Evolutionary conservation across 345 rosid species (phyloP).

Genomic region (Salix viminalis): DNA sequence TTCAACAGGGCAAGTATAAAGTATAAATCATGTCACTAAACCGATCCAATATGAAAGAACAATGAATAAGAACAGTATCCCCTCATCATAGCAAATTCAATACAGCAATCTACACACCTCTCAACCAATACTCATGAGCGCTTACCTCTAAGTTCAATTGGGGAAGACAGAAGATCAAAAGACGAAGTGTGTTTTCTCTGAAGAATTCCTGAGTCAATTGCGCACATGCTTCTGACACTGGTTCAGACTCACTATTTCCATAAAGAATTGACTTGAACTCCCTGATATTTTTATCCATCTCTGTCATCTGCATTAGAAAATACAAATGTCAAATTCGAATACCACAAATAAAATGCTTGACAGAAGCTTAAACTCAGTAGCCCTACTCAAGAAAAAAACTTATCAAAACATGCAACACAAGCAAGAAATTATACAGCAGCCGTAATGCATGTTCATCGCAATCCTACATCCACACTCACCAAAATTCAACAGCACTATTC

Average conservation of each 20-base stretch:
- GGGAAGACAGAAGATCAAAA: slow-evolving; percentile 68
- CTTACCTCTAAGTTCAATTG: slow-evolving; percentile 82
- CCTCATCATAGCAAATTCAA: no score
- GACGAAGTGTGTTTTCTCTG: slow-evolving; percentile 66
- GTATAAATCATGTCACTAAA: not conserved
- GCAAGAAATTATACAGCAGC: no score
- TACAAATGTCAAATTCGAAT: no score
- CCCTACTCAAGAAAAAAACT: no score
- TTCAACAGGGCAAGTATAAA: not conserved
- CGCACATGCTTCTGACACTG: slow-evolving; percentile 81
- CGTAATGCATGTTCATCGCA: no score
- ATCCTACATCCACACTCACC: no score
- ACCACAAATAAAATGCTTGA: no score
- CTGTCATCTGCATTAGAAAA: slow-evolving; percentile 54
- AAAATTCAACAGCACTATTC: no score
- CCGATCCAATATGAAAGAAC: no score
- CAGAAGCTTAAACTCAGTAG: no score
- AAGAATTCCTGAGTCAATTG: slow-evolving; percentile 92
- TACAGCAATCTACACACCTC: not conserved
- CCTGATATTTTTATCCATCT: slow-evolving; percentile 63
- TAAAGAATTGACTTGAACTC: slow-evolving; percentile 85
- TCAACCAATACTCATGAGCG: not conserved
- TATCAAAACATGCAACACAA: no score
- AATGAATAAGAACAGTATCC: no score
- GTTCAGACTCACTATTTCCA: slow-evolving; percentile 94